Evolutionary conservation across 2,329 filamentous ascomycete species (phyloP).

Genomic region (Verticillium nonalfalfae): DNA sequence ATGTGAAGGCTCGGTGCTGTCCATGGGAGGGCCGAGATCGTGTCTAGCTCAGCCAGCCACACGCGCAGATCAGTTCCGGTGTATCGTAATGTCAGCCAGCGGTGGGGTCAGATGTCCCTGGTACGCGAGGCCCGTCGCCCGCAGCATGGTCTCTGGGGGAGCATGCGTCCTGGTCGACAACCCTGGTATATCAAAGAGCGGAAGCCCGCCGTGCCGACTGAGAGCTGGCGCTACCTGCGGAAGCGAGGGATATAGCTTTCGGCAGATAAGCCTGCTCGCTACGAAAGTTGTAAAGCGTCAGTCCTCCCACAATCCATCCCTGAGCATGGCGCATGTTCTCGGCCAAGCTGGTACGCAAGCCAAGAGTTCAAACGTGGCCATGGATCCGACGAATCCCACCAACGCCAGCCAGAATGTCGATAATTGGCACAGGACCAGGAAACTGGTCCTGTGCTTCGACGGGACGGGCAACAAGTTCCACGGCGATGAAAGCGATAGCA

Average conservation of each 20-base stretch:
- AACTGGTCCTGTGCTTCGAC: constrained; percentile 56
- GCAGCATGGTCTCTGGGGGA: background rate
- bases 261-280: background rate
- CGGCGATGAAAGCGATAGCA: constrained; percentile 56
- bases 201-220: background rate
- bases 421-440: constrained; percentile 17
- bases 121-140: background rate
- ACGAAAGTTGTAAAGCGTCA: background rate
- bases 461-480: constrained; percentile 60
- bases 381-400: background rate
- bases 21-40: background rate
- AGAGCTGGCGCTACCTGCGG: background rate
- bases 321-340: background rate
- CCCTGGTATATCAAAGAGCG: constrained; percentile 1
- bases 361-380: background rate
- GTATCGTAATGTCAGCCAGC: background rate
- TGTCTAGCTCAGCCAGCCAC: background rate
- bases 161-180: background rate
- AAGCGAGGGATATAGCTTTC: background rate
- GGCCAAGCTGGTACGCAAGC: background rate
- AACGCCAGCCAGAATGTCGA: background rate
- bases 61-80: background rate
- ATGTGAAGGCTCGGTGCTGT: background rate
- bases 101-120: background rate
- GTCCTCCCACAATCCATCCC: background rate